These are phyloP conservation scores for Cryphonectria parasitica DNA, from an alignment of 2,329 filamentous ascomycete genomes.

Conservation along the genomic window DNA sequence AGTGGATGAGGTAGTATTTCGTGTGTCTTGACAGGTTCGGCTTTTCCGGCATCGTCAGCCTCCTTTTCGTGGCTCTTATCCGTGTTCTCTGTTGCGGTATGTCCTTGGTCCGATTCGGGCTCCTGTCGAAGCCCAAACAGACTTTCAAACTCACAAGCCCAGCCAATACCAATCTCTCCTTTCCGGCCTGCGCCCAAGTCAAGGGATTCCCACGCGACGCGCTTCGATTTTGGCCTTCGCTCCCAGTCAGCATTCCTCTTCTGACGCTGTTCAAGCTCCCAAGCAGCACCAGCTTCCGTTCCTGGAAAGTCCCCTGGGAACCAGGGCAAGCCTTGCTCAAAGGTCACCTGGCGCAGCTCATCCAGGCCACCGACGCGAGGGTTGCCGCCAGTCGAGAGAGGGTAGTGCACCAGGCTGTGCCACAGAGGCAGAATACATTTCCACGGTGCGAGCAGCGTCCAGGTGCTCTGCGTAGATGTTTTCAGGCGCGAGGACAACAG, in stretches of 20 bases:
- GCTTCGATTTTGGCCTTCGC: constrained; percentile 78
- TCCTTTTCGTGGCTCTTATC: constrained; percentile 23
- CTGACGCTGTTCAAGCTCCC: constrained; percentile 71
- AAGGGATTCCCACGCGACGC: constrained; percentile 74
- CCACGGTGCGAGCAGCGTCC: constrained; percentile 89
- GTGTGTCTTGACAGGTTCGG: not conserved
- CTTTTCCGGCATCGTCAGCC: constrained; percentile 12
- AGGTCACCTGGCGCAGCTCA: constrained; percentile 78
- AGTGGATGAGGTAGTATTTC: constrained; percentile 30
- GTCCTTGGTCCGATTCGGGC: constrained; percentile 23
- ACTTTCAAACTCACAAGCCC: constrained; percentile 81
- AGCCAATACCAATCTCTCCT: constrained; percentile 82
- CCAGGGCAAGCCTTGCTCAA: constrained; percentile 78
- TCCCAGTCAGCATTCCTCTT: constrained; percentile 70
- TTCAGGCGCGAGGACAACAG: constrained; percentile 63
- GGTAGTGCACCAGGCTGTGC: constrained; percentile 83
- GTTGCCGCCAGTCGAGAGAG: constrained; percentile 77
- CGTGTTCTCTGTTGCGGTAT: constrained; percentile 26
- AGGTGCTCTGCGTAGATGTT: constrained; percentile 63
- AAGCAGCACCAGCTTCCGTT: constrained; percentile 76
- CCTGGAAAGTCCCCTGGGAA: constrained; percentile 86
- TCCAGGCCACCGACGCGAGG: constrained; percentile 81
- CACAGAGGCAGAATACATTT: constrained; percentile 85
- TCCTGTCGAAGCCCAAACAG: constrained; percentile 52
- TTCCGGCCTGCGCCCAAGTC: constrained; percentile 73